Evolutionary conservation across 2,329 filamentous ascomycete species (phyloP), one percentile per base, ranked within the genome.

Genomic region (Dryadomyces sulphureus): DNA sequence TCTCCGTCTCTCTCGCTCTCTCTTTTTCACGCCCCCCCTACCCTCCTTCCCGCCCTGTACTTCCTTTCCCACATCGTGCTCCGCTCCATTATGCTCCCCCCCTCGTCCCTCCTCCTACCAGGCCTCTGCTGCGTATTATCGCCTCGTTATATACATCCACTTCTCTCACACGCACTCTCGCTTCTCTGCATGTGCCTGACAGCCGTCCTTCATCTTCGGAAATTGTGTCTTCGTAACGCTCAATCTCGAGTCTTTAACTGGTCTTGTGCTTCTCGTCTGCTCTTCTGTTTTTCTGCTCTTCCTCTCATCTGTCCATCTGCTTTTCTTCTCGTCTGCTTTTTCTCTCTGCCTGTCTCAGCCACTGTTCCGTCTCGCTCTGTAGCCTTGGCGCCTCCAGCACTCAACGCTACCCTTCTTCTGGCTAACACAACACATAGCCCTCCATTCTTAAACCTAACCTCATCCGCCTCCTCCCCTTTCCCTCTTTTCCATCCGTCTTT

Each of bases 361-460:
- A 38, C 41, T 43, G 41, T 36, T 36, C 41, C 41, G 30, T 43
- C 41, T 43, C 41, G 41, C 41, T 43, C 27, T 44, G 42, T 44
- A 44, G 32, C 42, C 42, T 38, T 44, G 42, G 42, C 42, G 30
- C 42, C 22, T 5, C 32, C 34, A 21, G 16, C 16, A 12, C 14
- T 21, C 11, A 38, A 34, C 39, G 39, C 42, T 38, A 44, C 41
- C 20, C 41, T 43, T 30, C 7, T 43, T 43, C 21, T 36, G 41
- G 32, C 34, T 44, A 43, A 43, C 25, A 30, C 27, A 30, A 30
- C 7, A 36, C 16, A 43, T 34, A 21, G 42, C 22, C 42, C 21
- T 44, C 34, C 36, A 38, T 45, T 50, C 47, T 47, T 52, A 50
- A 45, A 47, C 45, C 42, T 45, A 44, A 42, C 46, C 22, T 44